These are phyloP conservation scores for Phytophthora aleatoria DNA, from an alignment of 352 stramenopile genomes.

Conservation along the genomic window DNA sequence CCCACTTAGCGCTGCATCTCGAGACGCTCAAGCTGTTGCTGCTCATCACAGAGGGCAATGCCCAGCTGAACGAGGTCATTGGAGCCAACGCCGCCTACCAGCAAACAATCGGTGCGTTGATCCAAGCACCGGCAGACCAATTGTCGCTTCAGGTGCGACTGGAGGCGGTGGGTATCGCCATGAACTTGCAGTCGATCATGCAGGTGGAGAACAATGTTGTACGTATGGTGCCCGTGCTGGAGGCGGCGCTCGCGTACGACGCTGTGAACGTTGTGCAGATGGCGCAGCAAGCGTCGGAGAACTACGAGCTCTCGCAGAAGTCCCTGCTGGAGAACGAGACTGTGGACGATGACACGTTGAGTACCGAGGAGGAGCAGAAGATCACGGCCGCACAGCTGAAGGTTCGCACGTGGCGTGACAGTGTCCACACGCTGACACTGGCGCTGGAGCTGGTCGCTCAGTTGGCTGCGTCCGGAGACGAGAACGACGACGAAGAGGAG, in stretches of 20 bases:
- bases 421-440: conserved; percentile 75
- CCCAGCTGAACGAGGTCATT: conserved; percentile 75
- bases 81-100: conserved; percentile 65
- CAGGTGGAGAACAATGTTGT: conserved; percentile 71
- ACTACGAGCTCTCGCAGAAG: conserved; percentile 60
- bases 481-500: conserved; percentile 80
- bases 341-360: conserved; percentile 68
- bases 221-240: conserved; percentile 69
- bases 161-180: conserved; percentile 74
- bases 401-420: conserved; percentile 79
- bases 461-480: conserved; percentile 53
- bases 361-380: conserved; percentile 58
- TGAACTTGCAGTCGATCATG: conserved; percentile 82
- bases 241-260: conserved; percentile 80
- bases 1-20: conserved; percentile 61
- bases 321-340: conserved; percentile 69
- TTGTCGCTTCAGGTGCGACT: conserved; percentile 55
- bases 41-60: conserved; percentile 83
- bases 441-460: conserved; percentile 81
- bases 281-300: conserved; percentile 69
- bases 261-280: conserved; percentile 75
- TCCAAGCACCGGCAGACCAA: conserved; percentile 63
- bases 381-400: conserved; percentile 72
- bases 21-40: conserved; percentile 85
- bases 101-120: conserved; percentile 64